Evolutionary conservation across 2,329 filamentous ascomycete genomes (phyloP).

Genomic region (Aspergillaceae sp.): DNA sequence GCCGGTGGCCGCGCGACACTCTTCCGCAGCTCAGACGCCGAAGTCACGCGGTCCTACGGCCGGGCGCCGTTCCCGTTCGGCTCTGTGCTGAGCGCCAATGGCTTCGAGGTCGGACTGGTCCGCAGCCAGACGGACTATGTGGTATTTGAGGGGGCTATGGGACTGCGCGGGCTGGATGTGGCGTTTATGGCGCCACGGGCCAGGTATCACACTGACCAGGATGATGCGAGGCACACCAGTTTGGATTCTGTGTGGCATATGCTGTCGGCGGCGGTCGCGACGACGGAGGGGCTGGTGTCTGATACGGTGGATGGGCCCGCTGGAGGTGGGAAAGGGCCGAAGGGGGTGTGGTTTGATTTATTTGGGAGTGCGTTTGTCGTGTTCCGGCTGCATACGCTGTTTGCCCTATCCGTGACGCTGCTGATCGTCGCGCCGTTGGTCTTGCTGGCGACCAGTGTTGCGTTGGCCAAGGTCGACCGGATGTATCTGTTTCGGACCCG

Average conservation of each 20-base stretch:
- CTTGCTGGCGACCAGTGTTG: constrained; percentile 58
- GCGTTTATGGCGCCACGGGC: constrained; percentile 83
- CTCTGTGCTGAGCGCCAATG: constrained; percentile 71
- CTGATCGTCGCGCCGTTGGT: constrained; percentile 71
- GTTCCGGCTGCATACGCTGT: constrained; percentile 71
- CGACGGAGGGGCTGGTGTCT: constrained; percentile 61
- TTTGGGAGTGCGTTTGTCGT: constrained; percentile 73
- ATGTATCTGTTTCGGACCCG: constrained; percentile 77
- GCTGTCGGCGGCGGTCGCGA: constrained; percentile 73
- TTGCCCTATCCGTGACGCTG: constrained; percentile 76
- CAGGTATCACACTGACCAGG: constrained; percentile 83
- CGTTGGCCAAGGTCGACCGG: constrained; percentile 65
- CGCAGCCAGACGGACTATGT: constrained; percentile 84
- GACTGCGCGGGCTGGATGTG: constrained; percentile 80
- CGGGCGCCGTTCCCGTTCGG: constrained; percentile 69
- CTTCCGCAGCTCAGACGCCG: constrained; percentile 79
- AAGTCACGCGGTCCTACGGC: constrained; percentile 73
- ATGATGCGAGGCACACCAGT: constrained; percentile 68
- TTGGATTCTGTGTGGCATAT: constrained; percentile 77
- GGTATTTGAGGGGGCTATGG: constrained; percentile 67
- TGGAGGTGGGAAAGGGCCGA: constrained; percentile 56
- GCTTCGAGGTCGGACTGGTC: constrained; percentile 70
- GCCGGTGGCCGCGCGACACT: constrained; percentile 80
- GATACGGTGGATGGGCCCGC: constrained; percentile 57
- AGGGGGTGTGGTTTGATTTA: constrained; percentile 88